Evolutionary conservation across 441 rosid species (phyloP), one percentile per base, ranked within the genome.

Genomic region (Theobroma grandiflorum): DNA sequence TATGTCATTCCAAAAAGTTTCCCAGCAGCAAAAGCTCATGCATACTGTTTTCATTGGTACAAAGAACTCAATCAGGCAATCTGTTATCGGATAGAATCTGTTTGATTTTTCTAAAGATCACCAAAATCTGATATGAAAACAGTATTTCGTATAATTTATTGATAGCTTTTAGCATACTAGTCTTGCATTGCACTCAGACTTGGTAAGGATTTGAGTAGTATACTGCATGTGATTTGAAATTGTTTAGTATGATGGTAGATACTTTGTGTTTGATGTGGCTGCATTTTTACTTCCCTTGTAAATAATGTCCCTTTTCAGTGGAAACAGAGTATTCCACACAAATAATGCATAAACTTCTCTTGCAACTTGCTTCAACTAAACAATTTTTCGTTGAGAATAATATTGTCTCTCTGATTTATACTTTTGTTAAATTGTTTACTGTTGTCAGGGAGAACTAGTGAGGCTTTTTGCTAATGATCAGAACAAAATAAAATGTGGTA

Each of bases 401-500:
- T 80, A n/a, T 76, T 77, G 49, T 82, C 76, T 64, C 77, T 57
- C 76, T 82, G 74, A 80, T 59, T 68, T 10, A 43, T 66, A 52
- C 18, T 66, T 77, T 72, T 80, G 33, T 55, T 45, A 10, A 62
- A 43, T 57, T 49, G 16, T 75, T 80, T 74, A 43, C 57, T 64
- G 57, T 78, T 83, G 8, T 53, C 82, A 95, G 98, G 99, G 99
- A 52, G 98, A 97, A 58, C 84, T 94, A 77, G 98, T 97, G 88
- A 92, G 84, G 89, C 86, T 79, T 76, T 94, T 89, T 82, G 99
- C 98, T 52, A 93, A 96, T 79, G 95, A 88, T 81, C 96, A 94
- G 84, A 88, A 87, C 89, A 93, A 96, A 88, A 93, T 96, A 71
- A 92, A 77, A 85, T 96, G 98, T 82, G 98, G 99, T 93, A 90